phyloP scores from a whole-genome alignment of 1,284 basidiomycete genomes.

The Moesziomyces globuligerus region DNA sequence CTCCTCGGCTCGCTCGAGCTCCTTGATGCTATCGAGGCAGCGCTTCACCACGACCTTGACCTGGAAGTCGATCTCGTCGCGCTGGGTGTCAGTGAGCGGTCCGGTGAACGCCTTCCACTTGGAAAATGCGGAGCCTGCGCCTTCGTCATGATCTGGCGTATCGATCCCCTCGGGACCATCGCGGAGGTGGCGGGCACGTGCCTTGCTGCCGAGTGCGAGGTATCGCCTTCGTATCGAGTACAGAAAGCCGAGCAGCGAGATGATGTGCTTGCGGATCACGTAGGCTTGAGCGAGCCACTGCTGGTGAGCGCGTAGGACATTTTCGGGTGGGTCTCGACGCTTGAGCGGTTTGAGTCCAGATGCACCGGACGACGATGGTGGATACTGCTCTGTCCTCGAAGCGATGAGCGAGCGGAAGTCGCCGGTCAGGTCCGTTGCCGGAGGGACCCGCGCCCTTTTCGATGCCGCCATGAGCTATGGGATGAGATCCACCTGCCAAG shows the following conservation, averaged over 20 bases:
- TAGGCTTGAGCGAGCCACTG: conserved; percentile 50
- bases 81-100: conserved; percentile 81
- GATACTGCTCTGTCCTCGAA: conserved; percentile 28
- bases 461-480: conserved; percentile 14
- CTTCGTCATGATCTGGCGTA: conserved; percentile 19
- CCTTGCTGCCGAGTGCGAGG: conserved; percentile 40
- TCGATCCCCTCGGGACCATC: conserved; percentile 21
- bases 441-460: conserved; percentile 20
- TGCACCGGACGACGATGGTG: conserved; percentile 25
- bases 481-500: background rate
- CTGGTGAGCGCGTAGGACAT: conserved; percentile 36
- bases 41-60: conserved; percentile 81
- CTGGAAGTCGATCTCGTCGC: conserved; percentile 90
- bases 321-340: conserved; percentile 38
- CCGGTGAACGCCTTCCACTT: conserved; percentile 70
- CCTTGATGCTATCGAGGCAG: conserved; percentile 83
- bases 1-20: conserved; percentile 85
- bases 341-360: conserved; percentile 17
- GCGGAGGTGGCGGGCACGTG: conserved; percentile 18
- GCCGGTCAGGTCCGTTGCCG: conserved; percentile 31
- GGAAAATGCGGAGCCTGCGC: conserved; percentile 36
- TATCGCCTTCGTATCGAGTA: conserved; percentile 52
- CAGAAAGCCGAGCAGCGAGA: conserved; percentile 49
- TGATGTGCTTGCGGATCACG: conserved; percentile 46
- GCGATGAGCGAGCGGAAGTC: conserved; percentile 37